Conservation (phyloP, 73 alveolate genomes). For the Diophrys sp. region DNA sequence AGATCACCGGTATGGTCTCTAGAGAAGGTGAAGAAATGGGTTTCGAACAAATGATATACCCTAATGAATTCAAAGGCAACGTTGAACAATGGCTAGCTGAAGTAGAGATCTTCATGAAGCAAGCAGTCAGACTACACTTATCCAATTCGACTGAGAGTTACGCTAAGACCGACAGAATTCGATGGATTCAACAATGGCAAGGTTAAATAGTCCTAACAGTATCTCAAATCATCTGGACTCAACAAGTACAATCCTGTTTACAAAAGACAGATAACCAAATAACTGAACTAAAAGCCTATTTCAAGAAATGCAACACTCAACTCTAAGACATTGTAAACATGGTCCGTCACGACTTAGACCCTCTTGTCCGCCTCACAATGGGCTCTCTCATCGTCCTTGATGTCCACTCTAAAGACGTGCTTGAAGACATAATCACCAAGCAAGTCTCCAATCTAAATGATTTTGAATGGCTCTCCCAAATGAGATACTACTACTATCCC, state of each 20-base stretch:
- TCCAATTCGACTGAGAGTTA: background rate
- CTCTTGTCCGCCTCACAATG: slow-evolving; percentile 55
- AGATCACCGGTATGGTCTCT: slow-evolving; percentile 95
- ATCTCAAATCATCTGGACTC: slow-evolving; percentile 72
- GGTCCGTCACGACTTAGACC: slow-evolving; percentile 58
- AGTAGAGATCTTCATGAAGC: slow-evolving; percentile 74
- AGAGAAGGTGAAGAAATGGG: slow-evolving; percentile 96
- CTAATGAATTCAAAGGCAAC: slow-evolving; percentile 94
- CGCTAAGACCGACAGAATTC: slow-evolving; percentile 60
- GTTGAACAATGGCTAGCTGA: slow-evolving; percentile 99
- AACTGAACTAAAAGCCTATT: slow-evolving; percentile 67
- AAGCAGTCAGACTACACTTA: slow-evolving; percentile 64
- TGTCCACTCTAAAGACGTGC: slow-evolving; percentile 80
- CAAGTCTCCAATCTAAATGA: slow-evolving; percentile 48
- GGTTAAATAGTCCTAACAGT: slow-evolving; percentile 77
- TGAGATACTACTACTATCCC: slow-evolving; percentile 97
- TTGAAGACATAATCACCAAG: slow-evolving; percentile 48
- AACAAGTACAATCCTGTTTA: slow-evolving; percentile 71
- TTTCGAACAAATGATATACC: slow-evolving; percentile 89
- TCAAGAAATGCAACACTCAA: slow-evolving; percentile 44
- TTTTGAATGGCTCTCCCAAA: slow-evolving; percentile 93
- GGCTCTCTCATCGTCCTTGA: slow-evolving; percentile 91
- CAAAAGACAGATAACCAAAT: slow-evolving; percentile 72
- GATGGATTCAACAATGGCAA: slow-evolving; percentile 77
- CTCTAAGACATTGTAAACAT: slow-evolving; percentile 64